A percentile compares a stretch with the other conserved stretches of the same genome.
These are phyloP conservation scores for Candida parachauliodes DNA, from an alignment of 805 yeast species.

Conservation along the genomic window DNA sequence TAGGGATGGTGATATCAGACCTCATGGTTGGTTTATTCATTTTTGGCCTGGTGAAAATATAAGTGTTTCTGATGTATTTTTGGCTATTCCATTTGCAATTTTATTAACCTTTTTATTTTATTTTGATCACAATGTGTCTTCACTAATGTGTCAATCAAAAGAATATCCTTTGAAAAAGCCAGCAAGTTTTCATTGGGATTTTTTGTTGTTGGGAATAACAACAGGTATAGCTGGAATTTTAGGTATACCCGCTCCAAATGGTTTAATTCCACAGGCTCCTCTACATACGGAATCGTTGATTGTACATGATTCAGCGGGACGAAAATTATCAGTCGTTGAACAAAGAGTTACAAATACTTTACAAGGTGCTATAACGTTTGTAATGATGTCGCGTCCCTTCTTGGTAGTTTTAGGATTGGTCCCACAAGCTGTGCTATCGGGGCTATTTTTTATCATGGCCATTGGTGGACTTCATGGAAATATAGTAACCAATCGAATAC, in stretches of 20 bases:
- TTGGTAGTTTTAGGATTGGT: slow-evolving; percentile 74
- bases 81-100: slow-evolving; percentile 91
- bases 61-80: slow-evolving; percentile 69
- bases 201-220: slow-evolving; percentile 74
- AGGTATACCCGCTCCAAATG: slow-evolving; percentile 96
- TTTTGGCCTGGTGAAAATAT: slow-evolving; percentile 62
- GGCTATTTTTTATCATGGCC: slow-evolving; percentile 92
- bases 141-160: slow-evolving; percentile 85
- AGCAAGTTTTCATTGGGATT: slow-evolving; percentile 90
- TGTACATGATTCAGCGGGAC: slow-evolving; percentile 42
- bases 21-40: slow-evolving; percentile 72
- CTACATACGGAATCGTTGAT: slow-evolving; percentile 79
- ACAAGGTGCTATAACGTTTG: slow-evolving; percentile 81
- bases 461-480: slow-evolving; percentile 70
- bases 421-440: slow-evolving; percentile 92
- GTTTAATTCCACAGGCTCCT: slow-evolving; percentile 96
- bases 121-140: slow-evolving; percentile 93
- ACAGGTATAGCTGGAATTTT: slow-evolving; percentile 84
- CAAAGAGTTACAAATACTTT: slow-evolving; percentile 81
- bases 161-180: slow-evolving; percentile 83
- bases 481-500: slow-evolving; percentile 57
- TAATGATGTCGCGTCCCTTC: slow-evolving; percentile 87
- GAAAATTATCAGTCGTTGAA: slow-evolving; percentile 66
- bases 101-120: slow-evolving; percentile 80
- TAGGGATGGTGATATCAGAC: slow-evolving; percentile 25